Evolutionary conservation across 1,139 yeast genomes (phyloP).

Genomic region (Candida tropicalis): DNA sequence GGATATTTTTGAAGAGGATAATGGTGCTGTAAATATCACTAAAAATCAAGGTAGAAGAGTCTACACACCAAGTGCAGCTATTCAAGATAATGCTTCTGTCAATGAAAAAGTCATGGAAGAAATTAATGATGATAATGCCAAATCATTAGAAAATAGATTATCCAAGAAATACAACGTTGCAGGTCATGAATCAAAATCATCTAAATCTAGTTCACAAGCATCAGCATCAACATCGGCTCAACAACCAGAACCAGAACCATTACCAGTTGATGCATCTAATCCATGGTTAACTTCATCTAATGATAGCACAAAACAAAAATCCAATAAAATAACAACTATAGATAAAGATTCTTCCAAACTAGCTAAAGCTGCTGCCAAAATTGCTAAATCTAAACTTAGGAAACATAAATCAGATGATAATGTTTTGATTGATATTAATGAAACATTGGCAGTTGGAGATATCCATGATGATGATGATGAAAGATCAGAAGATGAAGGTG

Average conservation of each 20-base stretch:
- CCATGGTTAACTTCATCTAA: constrained; percentile 66
- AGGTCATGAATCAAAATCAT: constrained; percentile 13
- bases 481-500: constrained; percentile 42
- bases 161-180: constrained; percentile 27
- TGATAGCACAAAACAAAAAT: constrained; percentile 38
- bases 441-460: constrained; percentile 41
- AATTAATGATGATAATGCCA: constrained; percentile 55
- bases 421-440: constrained; percentile 50
- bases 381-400: constrained; percentile 50
- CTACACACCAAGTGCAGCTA: constrained; percentile 64
- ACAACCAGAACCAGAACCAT: constrained; percentile 13
- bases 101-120: constrained; percentile 50
- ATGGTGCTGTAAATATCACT: constrained; percentile 46
- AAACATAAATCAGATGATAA: constrained; percentile 38
- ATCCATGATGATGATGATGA: constrained; percentile 39
- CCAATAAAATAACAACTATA: constrained; percentile 55
- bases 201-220: too few relatives aligned
- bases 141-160: constrained; percentile 45
- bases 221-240: too few relatives aligned
- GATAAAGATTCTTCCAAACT: constrained; percentile 63
- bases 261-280: constrained; percentile 43
- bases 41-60: constrained; percentile 80
- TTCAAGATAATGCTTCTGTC: constrained; percentile 43
- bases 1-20: constrained; percentile 33
- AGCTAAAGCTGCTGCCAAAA: constrained; percentile 53